Evolutionary conservation across 2,329 filamentous ascomycete genomes (phyloP), one percentile per base, ranked within the genome.

Genomic region (Alternaria gansuensis): DNA sequence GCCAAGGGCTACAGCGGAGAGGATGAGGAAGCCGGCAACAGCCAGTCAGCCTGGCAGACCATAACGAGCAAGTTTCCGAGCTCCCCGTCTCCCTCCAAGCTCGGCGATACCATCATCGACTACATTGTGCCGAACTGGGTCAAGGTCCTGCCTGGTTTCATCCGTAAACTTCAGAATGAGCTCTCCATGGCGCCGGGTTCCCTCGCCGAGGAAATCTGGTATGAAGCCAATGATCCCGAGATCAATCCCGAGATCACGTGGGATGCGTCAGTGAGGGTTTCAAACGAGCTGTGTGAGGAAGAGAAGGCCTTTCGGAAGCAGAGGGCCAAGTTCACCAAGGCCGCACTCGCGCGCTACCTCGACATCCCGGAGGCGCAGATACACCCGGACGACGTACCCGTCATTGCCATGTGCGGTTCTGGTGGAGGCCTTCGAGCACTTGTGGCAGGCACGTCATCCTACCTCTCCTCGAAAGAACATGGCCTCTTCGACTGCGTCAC

Each of bases 401-500:
- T 89, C 3, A 97, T 99, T 74, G 94, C 94, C 37, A 89, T 98
- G 81, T 97, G 94, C 69, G 93, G 93, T 8, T 98, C 94, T 2
- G 95, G 95, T 9, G 95, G 95, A 56, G 95, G 95, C 0, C 79
- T 99, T 45, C 85, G 95, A 50, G 95, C 95, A 1, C 84, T 99
- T 36, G 92, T 98, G 17, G 93, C 95, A 2, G 93, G 94, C 3
- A 89, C 93, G 0, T 93, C 94, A 0, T 97, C 93, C 0, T 89
- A 96, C 61, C 82, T 95, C 9, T 93, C 93, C 3, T 85, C 92
- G 0, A 87, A 92, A 59, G 90, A 97, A 74, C 90, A 91, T 57
- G 95, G 95, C 0, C 82, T 99, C 0, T 96, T 97, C 75, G 93
- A 97, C 77, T 98, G 95, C 74, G 85, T 92, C 10, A 98, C 93